Base-by-base conservation (phyloP, 129 eudicot species). In the Gnaphalium uliginosum region DNA sequence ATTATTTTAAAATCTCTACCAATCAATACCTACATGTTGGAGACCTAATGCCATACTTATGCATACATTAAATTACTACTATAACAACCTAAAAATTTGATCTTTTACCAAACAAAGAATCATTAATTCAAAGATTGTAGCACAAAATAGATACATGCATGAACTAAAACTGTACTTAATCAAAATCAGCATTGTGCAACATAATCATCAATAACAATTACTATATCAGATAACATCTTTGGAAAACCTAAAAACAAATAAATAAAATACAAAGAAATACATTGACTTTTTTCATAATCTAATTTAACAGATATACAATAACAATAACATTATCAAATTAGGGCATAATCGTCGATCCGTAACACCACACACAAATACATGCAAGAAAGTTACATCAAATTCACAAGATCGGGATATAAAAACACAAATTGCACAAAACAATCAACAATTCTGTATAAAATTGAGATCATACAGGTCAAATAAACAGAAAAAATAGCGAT, bases 331-430 rank as follows among this genome's bases (percentile, higher is more conserved):
- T 53, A 4, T 11, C 22, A 50, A 35, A 29, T 26, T 9, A 46
- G 25, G n/a, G 39, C 37, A 58, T 33, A 26, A 35, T 22, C 27
- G 51, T 62, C 33, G 21, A 35, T 32, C 25, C 23, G 4, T 21
- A 51, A 63, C 6, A 71, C 37, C 50, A 24, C 21, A 54, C 15
- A 61, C 67, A 61, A 3, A 53, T 14, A 64, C 78, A 79, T 79
- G 79, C 79, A 72, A 18, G 71, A 25, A 71, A 53, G 11, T 70
- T 51, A 27, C 53, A 71, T 48, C 23, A 46, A 23, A 59, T 21
- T 33, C 69, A 78, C 32, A 64, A 61, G 35, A 78, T 63, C 72
- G 33, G 4, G 68, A 30, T 43, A n/a, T 50, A 58, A 70, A 50
- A 78, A 27, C 39, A 78, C 37, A 70, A 11, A 32, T 63, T 59